Conservation (phyloP, 495 filamentous ascomycete genomes). For the Tuber microsphaerosporum region DNA sequence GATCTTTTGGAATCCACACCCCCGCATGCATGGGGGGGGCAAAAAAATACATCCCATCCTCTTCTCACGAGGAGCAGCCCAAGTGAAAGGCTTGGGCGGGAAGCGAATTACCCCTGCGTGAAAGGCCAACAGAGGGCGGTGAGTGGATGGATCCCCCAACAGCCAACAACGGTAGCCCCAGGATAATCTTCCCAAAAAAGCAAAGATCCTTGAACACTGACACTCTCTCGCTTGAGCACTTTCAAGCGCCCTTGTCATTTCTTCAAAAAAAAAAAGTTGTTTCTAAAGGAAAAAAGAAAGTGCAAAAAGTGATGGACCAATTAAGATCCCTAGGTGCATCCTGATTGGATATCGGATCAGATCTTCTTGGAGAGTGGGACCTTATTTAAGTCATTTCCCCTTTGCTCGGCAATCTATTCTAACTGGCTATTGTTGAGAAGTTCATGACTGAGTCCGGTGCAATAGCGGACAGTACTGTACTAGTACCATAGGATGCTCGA, state of each 20-base stretch:
- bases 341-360: slow-evolving; percentile 20
- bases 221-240: neutral
- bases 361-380: slow-evolving; percentile 16
- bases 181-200: slow-evolving; percentile 15
- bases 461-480: no score
- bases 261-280: neutral
- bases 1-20: neutral
- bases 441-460: neutral
- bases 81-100: slow-evolving; percentile 27
- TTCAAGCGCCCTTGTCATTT: slow-evolving; percentile 1
- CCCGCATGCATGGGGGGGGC: neutral
- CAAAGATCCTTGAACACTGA: neutral
- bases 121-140: slow-evolving; percentile 11
- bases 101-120: slow-evolving; percentile 37
- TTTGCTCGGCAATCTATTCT: neutral
- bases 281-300: neutral
- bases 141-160: slow-evolving; percentile 22
- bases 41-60: neutral
- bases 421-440: neutral
- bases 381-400: neutral
- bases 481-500: neutral
- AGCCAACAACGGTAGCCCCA: slow-evolving; percentile 6
- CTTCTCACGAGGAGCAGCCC: slow-evolving; percentile 19
- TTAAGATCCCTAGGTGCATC: slow-evolving; percentile 8
- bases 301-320: slow-evolving; percentile 23